Evolutionary conservation across 2,329 filamentous ascomycete species (phyloP), one percentile per base, ranked within the genome.

Genomic region (Exophiala sp.): DNA sequence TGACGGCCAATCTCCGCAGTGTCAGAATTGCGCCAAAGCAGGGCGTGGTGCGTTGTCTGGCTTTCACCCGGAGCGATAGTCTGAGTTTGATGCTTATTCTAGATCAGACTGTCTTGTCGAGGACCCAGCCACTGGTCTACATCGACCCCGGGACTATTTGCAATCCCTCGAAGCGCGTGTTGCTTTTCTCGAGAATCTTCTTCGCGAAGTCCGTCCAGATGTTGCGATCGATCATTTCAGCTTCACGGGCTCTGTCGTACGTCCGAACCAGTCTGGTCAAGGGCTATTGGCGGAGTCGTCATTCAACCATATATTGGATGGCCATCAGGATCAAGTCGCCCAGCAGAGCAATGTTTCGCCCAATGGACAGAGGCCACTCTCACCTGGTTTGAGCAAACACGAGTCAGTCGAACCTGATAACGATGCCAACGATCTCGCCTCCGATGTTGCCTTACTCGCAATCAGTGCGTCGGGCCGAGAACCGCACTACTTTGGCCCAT

Each of bases 81-180:
- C n/a, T n/a, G n/a, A n/a, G n/a, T 6, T 18, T n/a, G 5, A n/a
- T 35, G 13, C 32, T 35, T 35, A 18, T 14, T n/a, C 6, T 35
- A 6, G 16, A 7, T 16, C 35, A 66, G 64, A 65, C 13, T 67
- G 64, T 53, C 55, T 66, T 9, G 63, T 68, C 5, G 65, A 69
- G 58, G 66, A 69, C 43, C 65, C 65, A 6, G 63, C 66, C 6
- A 68, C 66, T 1, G 62, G 64, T 3, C 48, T 65, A 5, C 63
- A 65, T 32, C 61, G 62, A 16, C 64, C 66, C 3, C 51, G 65
- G 19, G 60, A 66, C 43, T 67, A 68, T 53, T 62, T 68, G 49
- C 59, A 63, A 46, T 43, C 38, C 14, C 43, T 52, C n/a, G 49
- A 47, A 19, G 40, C 48, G 8, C 49, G 40, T 44, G 45, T 52